phyloP scores from a whole-genome alignment of 306 rosid species.

The Medicago lupulina region DNA sequence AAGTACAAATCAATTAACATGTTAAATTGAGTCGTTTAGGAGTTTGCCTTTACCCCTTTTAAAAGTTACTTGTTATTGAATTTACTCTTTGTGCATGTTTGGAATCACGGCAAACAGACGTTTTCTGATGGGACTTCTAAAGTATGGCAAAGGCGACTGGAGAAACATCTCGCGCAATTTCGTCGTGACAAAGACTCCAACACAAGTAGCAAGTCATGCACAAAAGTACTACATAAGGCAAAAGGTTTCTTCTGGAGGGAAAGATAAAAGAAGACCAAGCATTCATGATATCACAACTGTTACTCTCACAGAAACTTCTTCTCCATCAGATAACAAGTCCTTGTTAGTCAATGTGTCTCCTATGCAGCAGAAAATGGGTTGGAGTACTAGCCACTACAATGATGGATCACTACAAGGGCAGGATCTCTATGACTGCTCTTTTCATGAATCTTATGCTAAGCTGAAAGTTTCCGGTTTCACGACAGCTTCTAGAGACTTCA shows the following conservation, averaged over 20 bases:
- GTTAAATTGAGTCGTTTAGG: not conserved
- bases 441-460: slow-evolving; percentile 61
- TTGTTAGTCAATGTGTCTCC: too few relatives aligned
- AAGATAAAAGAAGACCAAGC: slow-evolving; percentile 90
- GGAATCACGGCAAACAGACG: slow-evolving; percentile 49
- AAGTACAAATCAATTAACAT: not conserved
- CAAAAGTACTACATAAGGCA: slow-evolving; percentile 92
- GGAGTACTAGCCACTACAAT: slow-evolving; percentile 45
- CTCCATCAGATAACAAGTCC: slow-evolving; percentile 43
- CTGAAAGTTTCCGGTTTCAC: slow-evolving; percentile 51
- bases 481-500: slow-evolving; percentile 56
- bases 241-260: slow-evolving; percentile 80
- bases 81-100: not conserved
- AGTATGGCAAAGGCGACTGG: slow-evolving; percentile 96
- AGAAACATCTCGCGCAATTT: slow-evolving; percentile 83
- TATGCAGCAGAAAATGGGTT: slow-evolving; percentile 30
- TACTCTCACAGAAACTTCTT: slow-evolving; percentile 59
- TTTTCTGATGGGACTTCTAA: slow-evolving; percentile 83
- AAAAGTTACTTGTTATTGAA: slow-evolving; percentile 9
- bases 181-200: slow-evolving; percentile 70
- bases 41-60: too few relatives aligned
- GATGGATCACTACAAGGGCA: slow-evolving; percentile 57
- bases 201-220: slow-evolving; percentile 63
- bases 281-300: slow-evolving; percentile 90
- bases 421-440: slow-evolving; percentile 55